phyloP scores from a whole-genome alignment of 2,329 filamentous ascomycete species.

The Orbilia ellipsospora region DNA sequence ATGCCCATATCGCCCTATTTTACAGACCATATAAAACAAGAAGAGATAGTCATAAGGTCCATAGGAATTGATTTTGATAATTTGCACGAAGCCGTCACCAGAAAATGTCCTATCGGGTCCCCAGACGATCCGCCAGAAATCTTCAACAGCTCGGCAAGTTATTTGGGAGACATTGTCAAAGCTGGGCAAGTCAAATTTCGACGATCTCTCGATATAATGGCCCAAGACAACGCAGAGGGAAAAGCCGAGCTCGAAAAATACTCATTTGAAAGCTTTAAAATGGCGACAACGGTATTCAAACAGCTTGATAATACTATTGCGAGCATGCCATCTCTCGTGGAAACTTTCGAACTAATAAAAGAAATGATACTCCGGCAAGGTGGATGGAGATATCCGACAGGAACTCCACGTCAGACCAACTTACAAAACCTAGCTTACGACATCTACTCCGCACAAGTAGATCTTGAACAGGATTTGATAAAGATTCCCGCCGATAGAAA shows the following conservation, averaged over 20 bases:
- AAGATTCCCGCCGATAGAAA: conserved; percentile 10
- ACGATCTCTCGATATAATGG: background rate
- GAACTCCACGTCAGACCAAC: background rate
- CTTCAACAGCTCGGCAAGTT: conserved; percentile 2
- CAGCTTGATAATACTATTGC: background rate
- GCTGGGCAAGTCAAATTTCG: background rate
- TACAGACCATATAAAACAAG: background rate
- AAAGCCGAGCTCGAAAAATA: conserved; percentile 9
- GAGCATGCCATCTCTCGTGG: background rate
- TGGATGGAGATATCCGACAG: conserved; percentile 3
- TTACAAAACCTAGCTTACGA: background rate
- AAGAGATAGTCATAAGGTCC: background rate
- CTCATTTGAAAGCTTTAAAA: background rate
- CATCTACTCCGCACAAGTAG: conserved; percentile 1
- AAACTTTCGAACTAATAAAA: background rate
- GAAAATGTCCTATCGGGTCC: background rate
- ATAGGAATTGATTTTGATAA: conserved; percentile 1
- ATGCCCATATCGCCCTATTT: conserved; percentile 2
- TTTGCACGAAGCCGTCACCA: conserved; percentile 1
- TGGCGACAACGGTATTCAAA: background rate
- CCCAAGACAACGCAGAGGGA: conserved; percentile 5
- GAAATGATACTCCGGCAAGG: background rate
- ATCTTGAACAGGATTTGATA: background rate
- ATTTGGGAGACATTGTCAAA: background rate
- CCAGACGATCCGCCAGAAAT: conserved; percentile 3